Base-by-base conservation (phyloP, 306 rosid species). In the Calophaca sinica region DNA sequence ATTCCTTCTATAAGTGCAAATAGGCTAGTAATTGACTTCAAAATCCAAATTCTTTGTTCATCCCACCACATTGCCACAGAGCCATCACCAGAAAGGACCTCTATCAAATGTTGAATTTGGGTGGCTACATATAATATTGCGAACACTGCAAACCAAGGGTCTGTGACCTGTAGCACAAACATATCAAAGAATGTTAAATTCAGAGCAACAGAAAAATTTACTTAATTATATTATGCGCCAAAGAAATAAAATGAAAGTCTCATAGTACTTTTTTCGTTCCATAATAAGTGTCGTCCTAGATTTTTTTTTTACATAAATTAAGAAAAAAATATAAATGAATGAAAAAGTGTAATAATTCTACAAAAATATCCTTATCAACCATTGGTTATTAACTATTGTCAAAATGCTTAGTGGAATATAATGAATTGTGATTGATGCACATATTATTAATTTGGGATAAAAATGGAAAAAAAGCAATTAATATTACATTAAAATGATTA, bases 91-190 rank as follows among this genome's bases (percentile, higher is more conserved):
- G 87, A 82, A 63, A 79, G 14, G 6, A 82, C 89, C 61, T 86
- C 89, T 9, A 79, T 53, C 46, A 82, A 72, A 62, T 86, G 89
- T 10, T 76, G 84, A 68, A 60, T 26, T 20, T 82, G 81, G 38
- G 87, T 79, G 14, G 89, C 72, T 42, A 73, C 3, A 45, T 52
- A 33, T 28, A 79, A 2, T 14, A 76, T 7, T 9, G 72, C 85
- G 80, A 86, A 82, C 36, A 82, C 82, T 49, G 31, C 76, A 80
- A 86, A 82, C 89, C 87, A 86, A 44, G 86, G 87, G 38, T 86
- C 85, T 36, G 78, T 73, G 11, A 62, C 74, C 80, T 82, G 79
- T 58, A 33, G 5, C 48, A 72, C 12, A 2, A 31, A 42, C 2
- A 26, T 48, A 41, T 48, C 15, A 72, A 42, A 48, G 0, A 15